phyloP scores from a whole-genome alignment of 306 rosid genomes.

The Cotoneaster glaucophyllus region DNA sequence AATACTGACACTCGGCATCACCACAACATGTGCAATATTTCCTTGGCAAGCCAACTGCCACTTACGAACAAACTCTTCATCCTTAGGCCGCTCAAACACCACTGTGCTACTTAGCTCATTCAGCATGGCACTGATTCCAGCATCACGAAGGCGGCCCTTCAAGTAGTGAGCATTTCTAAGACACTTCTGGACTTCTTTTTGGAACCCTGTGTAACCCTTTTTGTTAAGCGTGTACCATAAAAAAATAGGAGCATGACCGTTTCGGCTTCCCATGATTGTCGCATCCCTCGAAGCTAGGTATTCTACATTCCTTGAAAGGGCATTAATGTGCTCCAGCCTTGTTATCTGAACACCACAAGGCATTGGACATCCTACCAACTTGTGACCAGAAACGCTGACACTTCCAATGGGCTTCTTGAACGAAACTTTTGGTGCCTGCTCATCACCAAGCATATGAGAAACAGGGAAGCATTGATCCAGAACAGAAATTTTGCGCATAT shows the following conservation, averaged over 20 bases:
- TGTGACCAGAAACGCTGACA: slow-evolving; percentile 52
- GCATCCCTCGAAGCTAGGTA: slow-evolving; percentile 66
- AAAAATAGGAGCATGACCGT: slow-evolving; percentile 68
- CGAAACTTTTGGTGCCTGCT: slow-evolving; percentile 51
- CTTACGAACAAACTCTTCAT: slow-evolving; percentile 40
- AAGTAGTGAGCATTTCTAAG: slow-evolving; percentile 57
- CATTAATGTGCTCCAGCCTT: slow-evolving; percentile 46
- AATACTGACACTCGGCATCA: slow-evolving; percentile 47
- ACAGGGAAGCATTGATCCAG: neutral
- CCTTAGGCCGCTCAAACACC: slow-evolving; percentile 56
- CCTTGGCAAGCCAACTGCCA: slow-evolving; percentile 70
- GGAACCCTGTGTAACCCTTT: slow-evolving; percentile 53
- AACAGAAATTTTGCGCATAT: neutral
- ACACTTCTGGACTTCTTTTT: slow-evolving; percentile 62
- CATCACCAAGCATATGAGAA: neutral
- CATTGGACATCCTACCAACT: slow-evolving; percentile 57
- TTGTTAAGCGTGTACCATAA: slow-evolving; percentile 59
- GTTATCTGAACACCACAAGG: slow-evolving; percentile 52
- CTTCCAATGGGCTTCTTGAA: slow-evolving; percentile 53
- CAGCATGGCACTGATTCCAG: slow-evolving; percentile 58
- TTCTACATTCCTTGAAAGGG: slow-evolving; percentile 50
- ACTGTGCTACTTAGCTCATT: slow-evolving; percentile 58
- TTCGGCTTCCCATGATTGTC: slow-evolving; percentile 70
- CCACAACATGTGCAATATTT: slow-evolving; percentile 55
- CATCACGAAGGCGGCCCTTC: slow-evolving; percentile 27